Evolutionary conservation across 805 yeast genomes (phyloP).

Genomic region (Ogataea salicorniae): DNA sequence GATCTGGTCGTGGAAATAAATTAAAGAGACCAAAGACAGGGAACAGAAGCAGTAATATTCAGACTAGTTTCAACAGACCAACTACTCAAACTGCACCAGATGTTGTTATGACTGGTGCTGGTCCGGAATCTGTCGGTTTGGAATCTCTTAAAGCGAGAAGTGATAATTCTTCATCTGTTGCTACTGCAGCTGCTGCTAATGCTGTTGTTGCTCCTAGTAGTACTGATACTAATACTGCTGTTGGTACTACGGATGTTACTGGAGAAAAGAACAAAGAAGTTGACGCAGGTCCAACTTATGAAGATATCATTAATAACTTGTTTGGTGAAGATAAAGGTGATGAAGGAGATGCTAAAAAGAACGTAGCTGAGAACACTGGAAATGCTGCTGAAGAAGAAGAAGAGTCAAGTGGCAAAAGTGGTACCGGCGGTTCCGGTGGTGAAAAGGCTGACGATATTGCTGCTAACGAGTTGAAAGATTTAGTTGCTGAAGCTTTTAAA

Average conservation of each 20-base stretch:
- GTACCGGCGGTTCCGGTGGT: slow-evolving; percentile 3
- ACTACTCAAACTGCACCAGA: neutral
- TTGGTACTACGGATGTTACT: no score
- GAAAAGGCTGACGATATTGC: slow-evolving; percentile 19
- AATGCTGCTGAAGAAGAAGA: neutral
- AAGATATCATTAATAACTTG: slow-evolving; percentile 21
- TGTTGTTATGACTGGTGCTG: neutral
- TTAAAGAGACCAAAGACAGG: slow-evolving; percentile 22
- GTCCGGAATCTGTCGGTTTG: neutral
- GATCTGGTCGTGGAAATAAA: slow-evolving; percentile 5
- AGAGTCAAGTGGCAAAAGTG: neutral
- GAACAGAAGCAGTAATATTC: slow-evolving; percentile 10
- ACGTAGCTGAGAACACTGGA: neutral
- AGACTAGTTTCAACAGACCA: slow-evolving; percentile 9
- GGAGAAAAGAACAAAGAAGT: no score
- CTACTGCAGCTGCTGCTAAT: no score
- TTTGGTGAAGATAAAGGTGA: slow-evolving; percentile 10
- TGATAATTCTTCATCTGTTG: no score
- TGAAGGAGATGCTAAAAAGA: neutral
- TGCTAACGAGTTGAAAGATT: slow-evolving; percentile 27
- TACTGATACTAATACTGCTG: no score
- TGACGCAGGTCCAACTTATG: slow-evolving; percentile 15
- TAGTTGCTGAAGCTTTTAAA: slow-evolving; percentile 32
- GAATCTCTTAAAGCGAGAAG: no score
- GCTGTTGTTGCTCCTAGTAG: no score